Conservation (phyloP, 345 rosid species). For the Sonneratia alba region DNA sequence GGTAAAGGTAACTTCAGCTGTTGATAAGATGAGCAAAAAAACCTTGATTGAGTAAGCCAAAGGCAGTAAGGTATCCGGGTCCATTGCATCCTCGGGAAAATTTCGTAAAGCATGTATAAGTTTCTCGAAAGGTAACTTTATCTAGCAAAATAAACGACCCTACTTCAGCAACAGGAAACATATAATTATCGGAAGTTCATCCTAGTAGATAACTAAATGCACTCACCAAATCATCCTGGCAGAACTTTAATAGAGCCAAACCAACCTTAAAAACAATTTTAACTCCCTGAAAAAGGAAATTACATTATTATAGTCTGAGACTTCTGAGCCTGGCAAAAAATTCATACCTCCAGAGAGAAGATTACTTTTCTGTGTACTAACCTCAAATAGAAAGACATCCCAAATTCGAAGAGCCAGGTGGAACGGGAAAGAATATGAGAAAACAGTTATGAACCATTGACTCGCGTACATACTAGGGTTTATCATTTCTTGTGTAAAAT, state of each 20-base stretch:
- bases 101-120: conserved; percentile 82
- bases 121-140: conserved; percentile 83
- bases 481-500: conserved; percentile 79
- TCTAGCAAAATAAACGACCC: conserved; percentile 20
- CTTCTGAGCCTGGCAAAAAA: neutral
- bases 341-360: neutral
- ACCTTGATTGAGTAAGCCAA: conserved; percentile 92
- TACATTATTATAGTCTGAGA: neutral
- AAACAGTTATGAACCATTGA: conserved; percentile 98
- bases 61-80: conserved; percentile 82
- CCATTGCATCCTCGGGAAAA: conserved; percentile 87
- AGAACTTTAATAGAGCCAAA: conserved; percentile 69
- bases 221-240: conserved; percentile 90
- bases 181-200: neutral
- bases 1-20: neutral
- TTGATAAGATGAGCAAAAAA: neutral
- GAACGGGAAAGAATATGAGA: conserved; percentile 90
- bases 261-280: conserved; percentile 91
- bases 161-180: neutral
- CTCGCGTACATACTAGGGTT: conserved; percentile 99
- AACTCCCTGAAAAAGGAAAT: conserved; percentile 55
- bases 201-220: neutral
- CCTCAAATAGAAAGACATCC: conserved; percentile 97
- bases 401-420: conserved; percentile 88
- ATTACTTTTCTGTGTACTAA: conserved; percentile 17